Evolutionary conservation across 495 filamentous ascomycete species (phyloP).

Genomic region (Podospora fimiseda): DNA sequence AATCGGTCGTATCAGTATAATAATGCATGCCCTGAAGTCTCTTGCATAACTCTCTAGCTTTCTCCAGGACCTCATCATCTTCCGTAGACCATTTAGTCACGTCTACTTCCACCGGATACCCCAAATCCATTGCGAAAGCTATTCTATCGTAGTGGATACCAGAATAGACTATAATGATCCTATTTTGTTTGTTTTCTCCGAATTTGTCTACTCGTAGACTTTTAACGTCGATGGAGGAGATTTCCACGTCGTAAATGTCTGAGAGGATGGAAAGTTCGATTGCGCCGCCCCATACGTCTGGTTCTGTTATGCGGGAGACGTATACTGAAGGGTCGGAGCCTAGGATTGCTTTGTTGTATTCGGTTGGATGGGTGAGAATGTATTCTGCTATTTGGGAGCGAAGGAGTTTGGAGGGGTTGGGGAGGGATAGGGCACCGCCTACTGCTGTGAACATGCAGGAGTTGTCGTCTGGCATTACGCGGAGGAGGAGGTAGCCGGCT

Average conservation of each 20-base stretch:
- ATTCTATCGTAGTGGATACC: conserved; percentile 96
- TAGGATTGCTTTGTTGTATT: conserved; percentile 70
- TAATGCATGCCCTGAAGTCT: conserved; percentile 69
- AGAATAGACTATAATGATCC: conserved; percentile 84
- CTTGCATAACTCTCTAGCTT: conserved; percentile 62
- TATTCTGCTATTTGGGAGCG: conserved; percentile 74
- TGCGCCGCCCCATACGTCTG: conserved; percentile 82
- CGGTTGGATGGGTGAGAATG: conserved; percentile 64
- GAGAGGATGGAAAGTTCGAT: conserved; percentile 86
- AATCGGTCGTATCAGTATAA: conserved; percentile 81
- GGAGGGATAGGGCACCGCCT: conserved; percentile 56
- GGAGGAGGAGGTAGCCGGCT: conserved; percentile 52
- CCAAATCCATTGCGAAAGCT: conserved; percentile 59
- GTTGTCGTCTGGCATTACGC: conserved; percentile 97
- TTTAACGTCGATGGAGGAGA: conserved; percentile 70
- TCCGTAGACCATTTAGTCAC: conserved; percentile 66
- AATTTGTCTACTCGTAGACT: conserved; percentile 56
- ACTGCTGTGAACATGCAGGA: conserved; percentile 91
- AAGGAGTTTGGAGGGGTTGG: conserved; percentile 45
- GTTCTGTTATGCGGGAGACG: conserved; percentile 74
- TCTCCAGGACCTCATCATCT: conserved; percentile 60
- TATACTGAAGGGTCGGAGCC: conserved; percentile 71
- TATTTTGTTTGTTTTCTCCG: conserved; percentile 63
- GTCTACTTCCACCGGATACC: conserved; percentile 64
- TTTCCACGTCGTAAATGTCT: conserved; percentile 80